Percentiles rank a stretch among this genome's conserved stretches.
These are phyloP conservation scores for Scolecobasidium constrictum DNA, from an alignment of 2,329 filamentous ascomycete species.

Conservation along the genomic window DNA sequence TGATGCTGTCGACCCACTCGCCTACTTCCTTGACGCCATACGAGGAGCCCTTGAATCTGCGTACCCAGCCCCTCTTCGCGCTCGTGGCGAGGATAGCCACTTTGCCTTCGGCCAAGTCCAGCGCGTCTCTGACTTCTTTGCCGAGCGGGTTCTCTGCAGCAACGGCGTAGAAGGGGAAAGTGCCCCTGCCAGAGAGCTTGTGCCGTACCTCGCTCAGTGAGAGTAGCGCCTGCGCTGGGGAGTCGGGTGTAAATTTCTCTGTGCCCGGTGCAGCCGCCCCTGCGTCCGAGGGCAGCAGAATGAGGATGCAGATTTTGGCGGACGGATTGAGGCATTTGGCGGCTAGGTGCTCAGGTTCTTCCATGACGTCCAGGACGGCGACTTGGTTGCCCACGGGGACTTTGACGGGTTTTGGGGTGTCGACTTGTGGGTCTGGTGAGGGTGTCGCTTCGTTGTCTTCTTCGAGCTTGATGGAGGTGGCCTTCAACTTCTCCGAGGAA, in stretches of 20 bases:
- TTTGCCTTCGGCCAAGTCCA: constrained; percentile 47
- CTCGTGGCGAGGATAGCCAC: constrained; percentile 75
- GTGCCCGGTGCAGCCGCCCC: no score
- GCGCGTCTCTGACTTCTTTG: constrained; percentile 43
- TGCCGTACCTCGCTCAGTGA: constrained; percentile 63
- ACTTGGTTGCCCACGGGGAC: constrained; percentile 41
- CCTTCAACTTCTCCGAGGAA: constrained; percentile 1
- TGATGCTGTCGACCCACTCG: constrained; percentile 81
- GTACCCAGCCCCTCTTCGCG: constrained; percentile 77
- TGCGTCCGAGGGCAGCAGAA: constrained; percentile 49
- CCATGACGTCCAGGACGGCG: constrained; percentile 55
- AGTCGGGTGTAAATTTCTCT: constrained; percentile 28
- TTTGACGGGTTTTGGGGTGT: constrained; percentile 36
- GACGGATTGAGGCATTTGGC: constrained; percentile 64
- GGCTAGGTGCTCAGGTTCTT: constrained; percentile 52
- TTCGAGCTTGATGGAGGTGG: constrained; percentile 1
- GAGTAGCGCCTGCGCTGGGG: constrained; percentile 34
- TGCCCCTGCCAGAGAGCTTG: constrained; percentile 57
- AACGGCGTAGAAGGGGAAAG: constrained; percentile 77
- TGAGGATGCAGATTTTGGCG: constrained; percentile 74
- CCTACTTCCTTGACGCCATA: constrained; percentile 57
- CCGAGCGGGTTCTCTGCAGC: constrained; percentile 50
- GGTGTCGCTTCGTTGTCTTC: constrained; percentile 32
- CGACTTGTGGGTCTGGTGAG: constrained; percentile 40
- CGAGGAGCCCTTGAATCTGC: constrained; percentile 50